Evolutionary conservation across 805 yeast species (phyloP), one percentile per base, ranked within the genome.

Genomic region (Zygoascus biomembranicola): DNA sequence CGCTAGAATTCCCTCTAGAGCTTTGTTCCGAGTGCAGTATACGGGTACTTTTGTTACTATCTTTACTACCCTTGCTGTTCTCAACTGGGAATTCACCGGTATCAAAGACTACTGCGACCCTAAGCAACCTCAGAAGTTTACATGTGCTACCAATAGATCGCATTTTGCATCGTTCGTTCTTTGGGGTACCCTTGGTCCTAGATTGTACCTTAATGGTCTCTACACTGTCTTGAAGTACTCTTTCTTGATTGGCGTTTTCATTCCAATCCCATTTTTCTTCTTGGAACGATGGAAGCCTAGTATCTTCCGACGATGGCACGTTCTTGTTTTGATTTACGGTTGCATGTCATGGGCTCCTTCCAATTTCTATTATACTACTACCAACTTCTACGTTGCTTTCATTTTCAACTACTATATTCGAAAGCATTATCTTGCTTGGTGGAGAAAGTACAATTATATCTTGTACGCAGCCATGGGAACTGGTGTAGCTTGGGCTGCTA

Each of bases 1-100:
- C 61, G 67, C 79, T 60, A 77, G 78, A 55, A 67, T 81, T 9
- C 81, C 85, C 0, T 85, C 85, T 8, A 70, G 80, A 56, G 52
- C 61, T 18, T 49, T 57, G 9, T 57, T 58, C 49, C 43, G 61
- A 49, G 57, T 50, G 10, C 61, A 58, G 51, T 45, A 70, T 51
- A 57, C 68, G 39, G 71, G 62, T 8, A 60, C 64, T 37, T 46
- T 63, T 8, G 52, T 58, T 23, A 73, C 81, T 1, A 66, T 79
- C 50, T 80, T 82, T 67, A 74, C 77, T 31, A 69, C 72, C 49
- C 51, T 74, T 16, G 72, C 69, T 35, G 73, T 76, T 14, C 56
- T 73, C 52, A 67, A 68, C 52, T 77, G 78, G 74, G 73, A 70
- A 55, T 63, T 76, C 59, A 68, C 67, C 47, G 63, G 70, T 63